Percentiles rank a stretch among this genome's conserved stretches.
Conservation (phyloP, 192 early-diverging fungal species). For the Umbelopsis sp. region DNA sequence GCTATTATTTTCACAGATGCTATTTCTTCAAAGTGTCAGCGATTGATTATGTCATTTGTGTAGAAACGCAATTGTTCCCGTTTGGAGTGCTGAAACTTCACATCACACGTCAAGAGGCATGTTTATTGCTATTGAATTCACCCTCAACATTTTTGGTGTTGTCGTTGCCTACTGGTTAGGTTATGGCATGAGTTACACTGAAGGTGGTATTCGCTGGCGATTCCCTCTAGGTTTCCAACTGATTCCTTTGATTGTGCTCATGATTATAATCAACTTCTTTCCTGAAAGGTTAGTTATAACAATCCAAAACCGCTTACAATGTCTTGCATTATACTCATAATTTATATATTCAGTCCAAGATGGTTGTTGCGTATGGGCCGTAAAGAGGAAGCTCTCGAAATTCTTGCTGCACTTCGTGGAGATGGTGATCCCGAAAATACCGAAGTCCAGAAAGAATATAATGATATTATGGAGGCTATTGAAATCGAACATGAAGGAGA, state of each 20-base stretch:
- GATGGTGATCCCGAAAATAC: constrained; percentile 36
- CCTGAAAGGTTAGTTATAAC: constrained; percentile 22
- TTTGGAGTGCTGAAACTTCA: constrained; percentile 39
- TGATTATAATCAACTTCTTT: constrained; percentile 30
- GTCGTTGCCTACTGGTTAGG: constrained; percentile 38
- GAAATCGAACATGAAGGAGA: constrained; percentile 49
- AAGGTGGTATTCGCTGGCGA: constrained; percentile 35
- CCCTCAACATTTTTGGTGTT: constrained; percentile 37
- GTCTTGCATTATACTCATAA: not conserved
- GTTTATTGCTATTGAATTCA: constrained; percentile 38
- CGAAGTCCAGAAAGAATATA: constrained; percentile 50
- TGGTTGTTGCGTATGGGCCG: constrained; percentile 33
- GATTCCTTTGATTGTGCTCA: constrained; percentile 25
- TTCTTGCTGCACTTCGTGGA: constrained; percentile 35
- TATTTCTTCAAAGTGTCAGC: not conserved
- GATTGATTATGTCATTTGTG: not conserved
- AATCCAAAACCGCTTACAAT: not conserved
- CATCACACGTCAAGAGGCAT: constrained; percentile 31
- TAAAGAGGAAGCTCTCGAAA: constrained; percentile 28
- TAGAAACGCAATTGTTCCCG: constrained; percentile 39
- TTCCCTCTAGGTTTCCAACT: constrained; percentile 37
- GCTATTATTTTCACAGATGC: not conserved
- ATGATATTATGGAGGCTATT: constrained; percentile 51
- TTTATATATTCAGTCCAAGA: not conserved
- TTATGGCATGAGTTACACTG: constrained; percentile 28